Base-by-base conservation (phyloP, 2,329 filamentous ascomycete genomes). In the Berkeleyomyces basicola region DNA sequence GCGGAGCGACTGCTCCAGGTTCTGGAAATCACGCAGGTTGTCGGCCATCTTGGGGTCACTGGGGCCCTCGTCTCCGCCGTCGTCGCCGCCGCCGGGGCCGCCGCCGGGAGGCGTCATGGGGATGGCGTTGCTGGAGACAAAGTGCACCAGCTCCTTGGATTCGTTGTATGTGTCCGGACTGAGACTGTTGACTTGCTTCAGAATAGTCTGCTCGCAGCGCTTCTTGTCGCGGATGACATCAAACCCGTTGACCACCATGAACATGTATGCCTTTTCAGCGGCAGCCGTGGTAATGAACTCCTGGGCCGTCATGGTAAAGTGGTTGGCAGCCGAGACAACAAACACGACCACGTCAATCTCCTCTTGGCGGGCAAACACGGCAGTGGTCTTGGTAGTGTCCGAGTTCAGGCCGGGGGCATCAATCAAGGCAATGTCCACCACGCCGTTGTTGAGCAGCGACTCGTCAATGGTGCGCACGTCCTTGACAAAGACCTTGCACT, bases 331-430 rank as follows among this genome's bases (percentile, higher is more conserved):
- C 9, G 91, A 96, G 4, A 99, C 93, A 42, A 99, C 93, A 69
- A 99, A 99, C 0, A 99, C 91, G 0, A 99, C 93, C 0, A 99
- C 93, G 69, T 99, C 93, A 66, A 99, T 99, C 74, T 99, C 93
- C 72, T 99, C 93, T 71, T 99, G 93, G 63, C 93, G 82, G 33
- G 93, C 93, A 72, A 99, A 99, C 5, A 99, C 88, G 23, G 93
- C 93, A 1, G 93, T 99, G 0, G 93, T 99, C 76, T 97, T 95
- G 55, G 96, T 84, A 1, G 92, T 97, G 72, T 99, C 92, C 31
- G 88, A 90, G 74, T 99, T 99, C 61, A 99, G 79, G 39, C 93
- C 93, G 1, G 93, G 93, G 0, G 93, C 93, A 73, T 99, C 93
- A 67, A 99, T 99, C 61, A 99, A 80, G 0, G 93, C 91, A 71